Base-by-base conservation (phyloP, 1,139 yeast species). In the Saccharomyces pastorianus region DNA sequence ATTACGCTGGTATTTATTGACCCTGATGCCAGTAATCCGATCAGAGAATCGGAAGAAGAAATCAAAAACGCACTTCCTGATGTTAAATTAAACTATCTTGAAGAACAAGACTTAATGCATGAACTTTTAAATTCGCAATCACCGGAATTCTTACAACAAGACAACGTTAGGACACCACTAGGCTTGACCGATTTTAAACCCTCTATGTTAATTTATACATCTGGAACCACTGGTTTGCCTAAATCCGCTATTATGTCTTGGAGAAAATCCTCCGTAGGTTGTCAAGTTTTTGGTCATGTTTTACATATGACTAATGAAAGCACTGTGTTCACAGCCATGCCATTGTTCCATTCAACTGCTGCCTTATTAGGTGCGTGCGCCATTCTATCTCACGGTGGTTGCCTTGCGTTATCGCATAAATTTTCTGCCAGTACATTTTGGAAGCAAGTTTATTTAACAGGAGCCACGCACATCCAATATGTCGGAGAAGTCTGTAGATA, bases 401-500 rank as follows among this genome's bases (percentile, higher is more conserved):
- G 89, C 63, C 82, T 86, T 50, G 87, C 95, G 0, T 71, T 91
- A 32, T 84, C 95, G 26, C 85, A 84, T 62, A 88, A 88, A 71
- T 93, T 93, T 69, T 85, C 95, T 2, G 85, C 95, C 2, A 76
- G 87, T 3, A 80, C 89, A 2, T 90, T 88, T 69, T 91, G 99
- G 98, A 85, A 93, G 26, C 96, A 91, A 69, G 95, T 88, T 5
- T 83, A 78, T 62, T 67, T 88, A 46, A 71, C 83, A 28, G 72
- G 77, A 1, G 88, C 96, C 3, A 87, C 96, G 7, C 88, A 88
- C 60, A 79, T 89, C 54, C 97, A 91, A 72, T 91, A 91, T 63
- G 98, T 93, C 14, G 99, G 99, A 26, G 99, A 93, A 71, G 91
- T 90, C 47, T 89, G 98, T 70, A 81, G 99, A 54, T 93, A 90